phyloP scores from a whole-genome alignment of 208 protist species.

The Leishmania arabica region DNA sequence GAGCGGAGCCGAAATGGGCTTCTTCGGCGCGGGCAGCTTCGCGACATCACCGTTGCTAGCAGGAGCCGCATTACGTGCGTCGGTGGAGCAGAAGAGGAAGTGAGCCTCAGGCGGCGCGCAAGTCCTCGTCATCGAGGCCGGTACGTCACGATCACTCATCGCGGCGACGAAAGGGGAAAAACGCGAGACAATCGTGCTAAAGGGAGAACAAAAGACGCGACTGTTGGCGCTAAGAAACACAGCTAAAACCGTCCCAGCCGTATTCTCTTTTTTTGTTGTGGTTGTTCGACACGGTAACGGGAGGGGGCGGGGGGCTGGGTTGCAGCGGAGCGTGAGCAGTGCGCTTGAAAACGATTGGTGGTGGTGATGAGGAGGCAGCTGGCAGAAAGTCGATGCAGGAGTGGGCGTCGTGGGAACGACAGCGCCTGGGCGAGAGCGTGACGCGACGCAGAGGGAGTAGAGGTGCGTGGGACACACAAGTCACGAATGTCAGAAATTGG shows the following conservation, averaged over 20 bases:
- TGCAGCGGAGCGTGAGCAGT: background rate
- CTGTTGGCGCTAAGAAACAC: background rate
- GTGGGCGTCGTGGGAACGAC: background rate
- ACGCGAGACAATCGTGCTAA: background rate
- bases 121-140: background rate
- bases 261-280: too few relatives aligned
- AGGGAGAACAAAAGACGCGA: background rate
- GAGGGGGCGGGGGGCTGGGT: background rate
- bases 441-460: background rate
- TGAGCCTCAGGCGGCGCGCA: background rate
- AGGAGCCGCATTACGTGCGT: background rate
- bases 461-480: background rate
- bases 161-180: background rate
- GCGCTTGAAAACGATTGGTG: background rate
- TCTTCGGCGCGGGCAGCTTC: background rate
- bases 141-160: slow-evolving; percentile 1
- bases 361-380: background rate
- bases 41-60: background rate
- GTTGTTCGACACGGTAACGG: background rate
- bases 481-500: background rate
- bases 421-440: background rate
- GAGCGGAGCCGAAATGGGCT: background rate
- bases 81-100: background rate
- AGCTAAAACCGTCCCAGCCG: too few relatives aligned
- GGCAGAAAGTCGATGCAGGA: background rate